Conservation (phyloP, 768 basidiomycete genomes). For the Pulveroboletus sp. region DNA sequence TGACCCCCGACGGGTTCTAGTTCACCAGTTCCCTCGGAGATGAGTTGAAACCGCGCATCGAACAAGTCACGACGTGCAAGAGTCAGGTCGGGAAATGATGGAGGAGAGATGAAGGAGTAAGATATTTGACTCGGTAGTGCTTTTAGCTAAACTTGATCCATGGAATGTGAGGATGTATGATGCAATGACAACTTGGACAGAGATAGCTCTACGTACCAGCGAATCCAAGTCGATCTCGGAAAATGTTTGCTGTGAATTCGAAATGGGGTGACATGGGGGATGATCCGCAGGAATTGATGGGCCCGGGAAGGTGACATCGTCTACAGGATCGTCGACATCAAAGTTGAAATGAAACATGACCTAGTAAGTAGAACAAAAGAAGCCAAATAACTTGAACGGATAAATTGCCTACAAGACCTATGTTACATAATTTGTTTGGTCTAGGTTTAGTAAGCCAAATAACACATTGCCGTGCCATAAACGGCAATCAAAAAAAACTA, state of each 20-base stretch:
- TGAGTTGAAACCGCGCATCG: conserved; percentile 94
- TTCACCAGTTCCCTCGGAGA: conserved; percentile 49
- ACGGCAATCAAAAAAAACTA: conserved; percentile 1
- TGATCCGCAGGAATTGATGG: conserved; percentile 5
- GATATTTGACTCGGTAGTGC: conserved; percentile 72
- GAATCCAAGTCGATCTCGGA: conserved; percentile 29
- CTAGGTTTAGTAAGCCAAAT: neutral
- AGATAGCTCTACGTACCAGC: conserved; percentile 28
- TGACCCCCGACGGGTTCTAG: conserved; percentile 24
- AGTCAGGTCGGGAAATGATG: conserved; percentile 37
- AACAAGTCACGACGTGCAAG: conserved; percentile 86
- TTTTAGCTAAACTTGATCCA: conserved; percentile 50
- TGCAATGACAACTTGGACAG: no score
- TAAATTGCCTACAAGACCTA: no score
- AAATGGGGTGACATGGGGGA: neutral
- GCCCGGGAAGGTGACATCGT: conserved; percentile 19
- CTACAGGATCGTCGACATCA: conserved; percentile 48
- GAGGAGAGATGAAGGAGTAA: conserved; percentile 68
- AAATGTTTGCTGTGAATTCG: conserved; percentile 11
- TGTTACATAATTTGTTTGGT: neutral
- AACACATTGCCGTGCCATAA: neutral
- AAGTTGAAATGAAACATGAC: conserved; percentile 52
- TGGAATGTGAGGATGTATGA: conserved; percentile 4
- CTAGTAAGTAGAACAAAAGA: neutral
- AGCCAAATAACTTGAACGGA: neutral